These are phyloP conservation scores for Lagerstroemia speciosa DNA, from an alignment of 345 rosid species.

Conservation along the genomic window DNA sequence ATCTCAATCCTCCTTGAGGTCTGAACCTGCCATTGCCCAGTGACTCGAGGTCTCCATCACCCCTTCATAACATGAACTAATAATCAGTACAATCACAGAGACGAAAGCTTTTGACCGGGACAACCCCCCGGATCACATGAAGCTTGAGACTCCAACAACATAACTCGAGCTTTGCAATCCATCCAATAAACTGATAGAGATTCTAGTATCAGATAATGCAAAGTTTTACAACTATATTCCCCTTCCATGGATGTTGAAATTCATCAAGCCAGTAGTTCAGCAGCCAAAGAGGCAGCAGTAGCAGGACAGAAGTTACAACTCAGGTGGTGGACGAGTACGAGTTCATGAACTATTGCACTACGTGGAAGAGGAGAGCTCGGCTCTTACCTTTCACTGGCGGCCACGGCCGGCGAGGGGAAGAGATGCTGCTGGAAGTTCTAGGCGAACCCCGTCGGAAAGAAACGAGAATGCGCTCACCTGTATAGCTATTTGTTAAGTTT, in stretches of 20 bases:
- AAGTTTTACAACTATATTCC: not conserved
- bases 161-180: not conserved
- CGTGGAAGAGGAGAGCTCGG: not conserved
- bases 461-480: too few relatives aligned
- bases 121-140: too few relatives aligned
- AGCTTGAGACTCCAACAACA: not conserved
- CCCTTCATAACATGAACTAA: not conserved
- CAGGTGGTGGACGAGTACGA: not conserved
- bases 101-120: not conserved
- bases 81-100: not conserved
- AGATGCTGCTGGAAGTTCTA: not conserved
- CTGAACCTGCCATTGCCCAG: slow-evolving; percentile 24
- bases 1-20: too few relatives aligned
- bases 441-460: not conserved
- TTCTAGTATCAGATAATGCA: not conserved
- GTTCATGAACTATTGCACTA: not conserved
- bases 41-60: not conserved
- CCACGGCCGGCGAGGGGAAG: not conserved
- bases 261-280: not conserved
- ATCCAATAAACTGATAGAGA: not conserved
- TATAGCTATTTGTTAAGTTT: too few relatives aligned
- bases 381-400: slow-evolving; percentile 1
- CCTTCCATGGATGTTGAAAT: not conserved
- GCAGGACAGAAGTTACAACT: too few relatives aligned
- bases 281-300: not conserved